A percentile compares a stretch with the other conserved stretches of the same genome.
Evolutionary conservation across 257 asterid genomes (phyloP).

Genomic region (Paulownia fortunei): DNA sequence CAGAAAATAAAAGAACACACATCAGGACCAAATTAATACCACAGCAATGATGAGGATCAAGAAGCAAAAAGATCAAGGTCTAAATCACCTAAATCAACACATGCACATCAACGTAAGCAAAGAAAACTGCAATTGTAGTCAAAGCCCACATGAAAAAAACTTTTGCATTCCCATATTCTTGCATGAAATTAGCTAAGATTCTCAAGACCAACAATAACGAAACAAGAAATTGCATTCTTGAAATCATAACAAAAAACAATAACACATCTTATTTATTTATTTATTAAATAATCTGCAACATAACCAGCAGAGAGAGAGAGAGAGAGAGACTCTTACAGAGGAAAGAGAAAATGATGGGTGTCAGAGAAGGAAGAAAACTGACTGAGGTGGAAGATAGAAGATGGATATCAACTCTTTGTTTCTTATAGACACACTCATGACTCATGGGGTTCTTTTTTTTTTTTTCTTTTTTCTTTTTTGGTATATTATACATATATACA

Average conservation of each 20-base stretch:
- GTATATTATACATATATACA: slow-evolving; percentile 8
- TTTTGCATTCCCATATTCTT: slow-evolving; percentile 14
- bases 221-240: slow-evolving; percentile 24
- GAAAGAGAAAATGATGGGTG: slow-evolving; percentile 36
- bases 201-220: slow-evolving; percentile 15
- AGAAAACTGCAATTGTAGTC: slow-evolving; percentile 29
- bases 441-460: neutral
- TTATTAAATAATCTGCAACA: neutral
- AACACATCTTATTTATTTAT: neutral
- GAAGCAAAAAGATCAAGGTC: slow-evolving; percentile 39
- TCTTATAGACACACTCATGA: slow-evolving; percentile 13
- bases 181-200: slow-evolving; percentile 15
- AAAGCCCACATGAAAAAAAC: slow-evolving; percentile 36
- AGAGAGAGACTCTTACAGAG: slow-evolving; percentile 59
- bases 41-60: slow-evolving; percentile 3
- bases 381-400: slow-evolving; percentile 37
- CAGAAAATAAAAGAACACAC: neutral
- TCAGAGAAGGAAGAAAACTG: slow-evolving; percentile 41
- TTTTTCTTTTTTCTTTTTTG: neutral
- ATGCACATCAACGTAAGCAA: slow-evolving; percentile 38
- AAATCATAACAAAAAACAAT: neutral
- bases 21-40: neutral
- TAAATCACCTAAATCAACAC: slow-evolving; percentile 33
- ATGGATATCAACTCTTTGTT: slow-evolving; percentile 38
- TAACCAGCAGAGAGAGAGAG: slow-evolving; percentile 28